phyloP scores from a whole-genome alignment of 176 grass and related monocot genomes.

The Areca catechu region DNA sequence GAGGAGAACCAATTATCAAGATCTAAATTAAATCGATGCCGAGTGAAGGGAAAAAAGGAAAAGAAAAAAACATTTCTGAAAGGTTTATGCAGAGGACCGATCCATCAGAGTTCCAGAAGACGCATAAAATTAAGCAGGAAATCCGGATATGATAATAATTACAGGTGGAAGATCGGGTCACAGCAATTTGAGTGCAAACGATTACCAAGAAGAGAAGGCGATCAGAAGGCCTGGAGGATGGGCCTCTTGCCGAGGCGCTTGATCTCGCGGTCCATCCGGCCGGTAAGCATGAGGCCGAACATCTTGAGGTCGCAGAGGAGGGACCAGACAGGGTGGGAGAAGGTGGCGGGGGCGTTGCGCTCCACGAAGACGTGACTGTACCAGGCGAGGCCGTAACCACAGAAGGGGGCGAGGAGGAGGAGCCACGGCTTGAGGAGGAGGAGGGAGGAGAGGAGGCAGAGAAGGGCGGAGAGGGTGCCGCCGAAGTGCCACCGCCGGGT shows the following conservation, averaged over 20 bases:
- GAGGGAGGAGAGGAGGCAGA: conserved; percentile 4
- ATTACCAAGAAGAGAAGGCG: no score
- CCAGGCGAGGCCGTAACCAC: conserved; percentile 7
- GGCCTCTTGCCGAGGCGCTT: conserved; percentile 34
- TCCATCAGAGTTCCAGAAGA: no score
- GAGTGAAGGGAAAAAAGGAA: no score
- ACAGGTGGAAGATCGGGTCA: no score
- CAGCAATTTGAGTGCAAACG: no score
- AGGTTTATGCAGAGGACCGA: no score
- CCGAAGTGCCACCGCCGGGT: conserved; percentile 9
- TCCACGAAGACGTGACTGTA: conserved; percentile 19
- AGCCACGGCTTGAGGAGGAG: neutral
- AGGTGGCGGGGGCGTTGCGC: conserved; percentile 7
- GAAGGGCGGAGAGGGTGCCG: conserved; percentile 6
- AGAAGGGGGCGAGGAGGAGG: conserved; percentile 1
- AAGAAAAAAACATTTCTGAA: no score
- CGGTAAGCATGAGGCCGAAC: conserved; percentile 61
- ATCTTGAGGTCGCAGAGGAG: conserved; percentile 69
- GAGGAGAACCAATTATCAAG: no score
- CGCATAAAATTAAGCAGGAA: no score
- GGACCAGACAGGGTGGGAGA: conserved; percentile 47
- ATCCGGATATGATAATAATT: no score
- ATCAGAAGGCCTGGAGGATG: conserved; percentile 10
- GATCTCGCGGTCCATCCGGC: conserved; percentile 60
- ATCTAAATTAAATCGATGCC: no score